These are phyloP conservation scores for Moricandia moricandioides DNA, from an alignment of 345 rosid genomes.

Conservation along the genomic window DNA sequence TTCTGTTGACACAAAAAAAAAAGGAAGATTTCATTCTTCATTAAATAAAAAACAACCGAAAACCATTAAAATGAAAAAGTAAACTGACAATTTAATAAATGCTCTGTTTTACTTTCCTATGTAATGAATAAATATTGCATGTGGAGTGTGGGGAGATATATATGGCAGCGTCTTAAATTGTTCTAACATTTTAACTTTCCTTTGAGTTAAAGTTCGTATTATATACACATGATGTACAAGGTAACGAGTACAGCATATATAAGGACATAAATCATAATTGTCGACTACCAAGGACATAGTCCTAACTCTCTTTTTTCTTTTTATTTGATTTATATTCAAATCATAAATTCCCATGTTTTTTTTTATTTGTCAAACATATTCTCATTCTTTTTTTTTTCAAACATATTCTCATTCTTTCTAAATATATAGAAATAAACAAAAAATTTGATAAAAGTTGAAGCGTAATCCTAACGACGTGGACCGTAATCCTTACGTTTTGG, in stretches of 20 bases:
- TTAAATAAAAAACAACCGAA: background rate
- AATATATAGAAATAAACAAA: background rate
- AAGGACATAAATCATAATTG: background rate
- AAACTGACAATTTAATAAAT: conserved; percentile 16
- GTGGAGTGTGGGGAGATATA: conserved; percentile 4
- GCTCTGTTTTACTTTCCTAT: conserved; percentile 16
- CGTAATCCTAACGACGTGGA: conserved; percentile 23
- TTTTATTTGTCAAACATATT: background rate
- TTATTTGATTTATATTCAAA: conserved; percentile 5
- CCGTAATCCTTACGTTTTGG: conserved; percentile 28
- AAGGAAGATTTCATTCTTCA: background rate
- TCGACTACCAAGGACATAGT: background rate
- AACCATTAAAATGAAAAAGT: background rate
- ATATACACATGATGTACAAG: background rate
- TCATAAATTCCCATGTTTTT: background rate
- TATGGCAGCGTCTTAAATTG: background rate
- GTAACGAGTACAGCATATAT: background rate
- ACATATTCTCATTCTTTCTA: background rate
- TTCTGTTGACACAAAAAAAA: too few species aligned
- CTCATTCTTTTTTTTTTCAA: background rate
- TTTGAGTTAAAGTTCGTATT: conserved; percentile 17
- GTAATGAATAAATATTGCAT: conserved; percentile 16
- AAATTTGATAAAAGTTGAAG: background rate
- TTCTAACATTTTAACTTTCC: background rate
- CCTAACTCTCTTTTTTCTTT: background rate